phyloP scores from a whole-genome alignment of 1,284 basidiomycete species.

The Ceratobasidium sp. region DNA sequence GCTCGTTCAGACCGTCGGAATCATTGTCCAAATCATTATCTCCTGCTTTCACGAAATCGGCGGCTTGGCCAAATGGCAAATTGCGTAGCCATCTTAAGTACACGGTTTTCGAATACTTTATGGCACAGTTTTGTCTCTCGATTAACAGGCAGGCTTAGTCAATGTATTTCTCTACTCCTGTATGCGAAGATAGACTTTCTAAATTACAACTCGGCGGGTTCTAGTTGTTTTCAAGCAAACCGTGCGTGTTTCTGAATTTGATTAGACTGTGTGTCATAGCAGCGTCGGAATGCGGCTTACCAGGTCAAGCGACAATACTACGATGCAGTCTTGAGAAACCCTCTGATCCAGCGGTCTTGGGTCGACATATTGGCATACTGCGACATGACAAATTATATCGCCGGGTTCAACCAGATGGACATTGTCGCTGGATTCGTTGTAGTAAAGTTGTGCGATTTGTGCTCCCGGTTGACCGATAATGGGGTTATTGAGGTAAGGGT shows the following conservation, averaged over 20 bases:
- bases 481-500: conserved; percentile 15
- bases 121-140: no score
- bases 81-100: no score
- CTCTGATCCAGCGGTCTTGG: neutral
- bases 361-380: neutral
- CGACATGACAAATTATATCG: neutral
- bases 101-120: no score
- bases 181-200: no score
- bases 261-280: neutral
- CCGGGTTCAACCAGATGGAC: neutral
- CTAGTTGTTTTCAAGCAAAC: neutral
- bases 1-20: neutral
- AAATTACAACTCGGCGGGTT: no score
- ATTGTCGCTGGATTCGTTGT: neutral
- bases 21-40: neutral
- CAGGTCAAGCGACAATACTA: neutral
- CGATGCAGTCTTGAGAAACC: neutral
- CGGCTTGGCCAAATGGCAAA: neutral
- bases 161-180: no score
- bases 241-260: conserved; percentile 10
- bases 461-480: conserved; percentile 6
- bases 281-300: neutral
- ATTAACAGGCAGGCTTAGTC: no score
- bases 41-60: neutral
- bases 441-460: neutral